A percentile compares a stretch with the other conserved stretches of the same genome.
These are phyloP conservation scores for Capsicum pubescens DNA, from an alignment of 257 asterid species.

Conservation along the genomic window DNA sequence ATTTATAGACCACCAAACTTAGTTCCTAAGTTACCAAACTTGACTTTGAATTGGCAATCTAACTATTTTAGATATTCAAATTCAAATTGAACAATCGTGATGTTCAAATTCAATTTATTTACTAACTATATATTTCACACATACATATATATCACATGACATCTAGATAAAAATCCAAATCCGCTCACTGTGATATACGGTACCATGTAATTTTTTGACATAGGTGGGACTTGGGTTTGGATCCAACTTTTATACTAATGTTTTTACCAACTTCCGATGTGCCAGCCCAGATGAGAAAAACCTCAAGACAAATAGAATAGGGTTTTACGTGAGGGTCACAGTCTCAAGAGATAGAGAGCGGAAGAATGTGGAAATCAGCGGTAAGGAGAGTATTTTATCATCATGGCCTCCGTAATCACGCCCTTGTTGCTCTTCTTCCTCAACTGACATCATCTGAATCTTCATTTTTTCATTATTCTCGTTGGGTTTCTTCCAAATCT, in stretches of 20 bases:
- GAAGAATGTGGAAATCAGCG: constrained; percentile 29
- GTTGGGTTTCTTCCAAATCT: constrained; percentile 28
- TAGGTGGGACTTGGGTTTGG: neutral
- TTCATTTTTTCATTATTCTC: constrained; percentile 20
- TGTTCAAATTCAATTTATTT: too few species aligned
- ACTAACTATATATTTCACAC: too few species aligned
- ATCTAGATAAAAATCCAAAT: too few species aligned
- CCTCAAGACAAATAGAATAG: neutral
- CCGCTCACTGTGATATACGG: too few species aligned
- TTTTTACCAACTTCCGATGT: neutral
- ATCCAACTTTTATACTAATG: neutral
- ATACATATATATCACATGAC: too few species aligned
- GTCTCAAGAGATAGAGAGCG: neutral
- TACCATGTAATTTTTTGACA: too few species aligned
- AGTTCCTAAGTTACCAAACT: too few species aligned
- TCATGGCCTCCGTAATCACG: neutral
- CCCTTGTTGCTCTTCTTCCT: neutral
- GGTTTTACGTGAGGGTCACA: neutral
- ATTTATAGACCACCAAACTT: too few species aligned
- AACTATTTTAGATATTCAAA: too few species aligned
- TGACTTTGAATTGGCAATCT: too few species aligned
- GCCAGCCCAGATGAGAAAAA: too few species aligned
- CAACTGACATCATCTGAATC: constrained; percentile 13
- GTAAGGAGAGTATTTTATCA: neutral
- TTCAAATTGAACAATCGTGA: too few species aligned